These are phyloP conservation scores for Carpinus viminea DNA, from an alignment of 306 rosid species.

Conservation along the genomic window DNA sequence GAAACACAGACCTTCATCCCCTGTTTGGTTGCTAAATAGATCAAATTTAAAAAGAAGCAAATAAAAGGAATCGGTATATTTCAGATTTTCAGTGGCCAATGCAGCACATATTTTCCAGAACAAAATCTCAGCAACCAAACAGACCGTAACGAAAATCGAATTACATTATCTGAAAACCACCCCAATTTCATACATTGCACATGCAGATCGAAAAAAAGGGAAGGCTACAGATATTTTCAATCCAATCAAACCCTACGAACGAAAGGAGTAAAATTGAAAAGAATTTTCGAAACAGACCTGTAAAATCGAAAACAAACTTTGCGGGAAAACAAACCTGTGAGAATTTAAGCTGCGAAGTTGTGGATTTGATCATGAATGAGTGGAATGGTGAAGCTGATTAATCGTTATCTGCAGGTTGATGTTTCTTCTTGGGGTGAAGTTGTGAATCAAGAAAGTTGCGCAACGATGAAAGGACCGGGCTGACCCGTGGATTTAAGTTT, in stretches of 20 bases:
- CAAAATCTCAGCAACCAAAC: background rate
- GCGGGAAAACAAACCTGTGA: background rate
- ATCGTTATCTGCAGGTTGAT: too few species aligned
- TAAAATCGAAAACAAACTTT: too few species aligned
- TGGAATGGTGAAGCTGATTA: too few species aligned
- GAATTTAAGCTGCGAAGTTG: background rate
- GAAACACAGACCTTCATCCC: background rate
- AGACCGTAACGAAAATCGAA: background rate
- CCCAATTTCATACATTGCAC: background rate
- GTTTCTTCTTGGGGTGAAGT: background rate
- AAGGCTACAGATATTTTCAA: background rate
- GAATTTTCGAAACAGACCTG: background rate
- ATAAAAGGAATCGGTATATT: background rate
- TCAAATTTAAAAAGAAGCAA: background rate
- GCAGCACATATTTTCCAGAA: background rate
- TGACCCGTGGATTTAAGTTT: background rate
- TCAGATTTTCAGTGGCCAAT: background rate
- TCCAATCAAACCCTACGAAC: background rate
- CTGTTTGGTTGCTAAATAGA: background rate
- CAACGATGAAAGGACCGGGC: background rate
- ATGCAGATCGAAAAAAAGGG: background rate
- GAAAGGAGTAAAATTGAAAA: background rate
- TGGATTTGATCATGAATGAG: background rate
- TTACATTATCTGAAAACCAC: background rate
- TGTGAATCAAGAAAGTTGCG: background rate